Evolutionary conservation across 1,139 yeast genomes (phyloP).

Genomic region (Suhomyces panamericanus): DNA sequence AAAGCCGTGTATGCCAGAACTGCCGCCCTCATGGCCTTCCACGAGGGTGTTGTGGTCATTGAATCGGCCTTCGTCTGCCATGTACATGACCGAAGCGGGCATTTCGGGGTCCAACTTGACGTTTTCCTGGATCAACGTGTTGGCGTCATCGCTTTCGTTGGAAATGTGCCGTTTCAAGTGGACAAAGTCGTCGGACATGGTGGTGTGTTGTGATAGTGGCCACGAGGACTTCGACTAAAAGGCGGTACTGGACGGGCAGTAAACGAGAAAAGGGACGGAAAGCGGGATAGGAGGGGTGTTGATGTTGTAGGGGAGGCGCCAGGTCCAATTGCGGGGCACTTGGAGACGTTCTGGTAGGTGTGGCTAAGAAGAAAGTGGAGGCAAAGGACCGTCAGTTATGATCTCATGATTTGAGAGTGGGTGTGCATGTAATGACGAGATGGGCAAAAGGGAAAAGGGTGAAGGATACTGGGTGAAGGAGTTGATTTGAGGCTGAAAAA

Average conservation of each 20-base stretch:
- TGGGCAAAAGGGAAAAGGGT: background rate
- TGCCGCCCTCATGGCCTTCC: slow-evolving; percentile 27
- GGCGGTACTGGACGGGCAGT: background rate
- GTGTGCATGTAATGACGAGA: background rate
- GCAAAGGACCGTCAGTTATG: slow-evolving; percentile 1
- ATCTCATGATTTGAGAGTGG: slow-evolving; percentile 1
- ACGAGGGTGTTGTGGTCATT: slow-evolving; percentile 30
- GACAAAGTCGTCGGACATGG: slow-evolving; percentile 13
- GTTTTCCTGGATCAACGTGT: slow-evolving; percentile 9
- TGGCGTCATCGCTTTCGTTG: slow-evolving; percentile 11
- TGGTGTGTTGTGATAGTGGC: background rate
- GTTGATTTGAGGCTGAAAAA: no score
- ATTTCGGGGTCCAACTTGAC: slow-evolving; percentile 12
- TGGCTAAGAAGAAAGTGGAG: background rate
- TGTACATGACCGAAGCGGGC: slow-evolving; percentile 35
- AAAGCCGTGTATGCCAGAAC: slow-evolving; percentile 8
- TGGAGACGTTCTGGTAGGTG: background rate
- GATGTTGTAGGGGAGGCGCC: background rate
- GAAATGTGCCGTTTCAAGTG: slow-evolving; percentile 12
- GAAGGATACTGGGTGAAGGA: background rate
- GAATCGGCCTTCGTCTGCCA: slow-evolving; percentile 33
- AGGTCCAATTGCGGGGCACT: background rate
- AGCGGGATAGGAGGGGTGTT: background rate
- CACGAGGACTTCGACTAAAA: background rate
- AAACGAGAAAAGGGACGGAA: background rate